Evolutionary conservation across 768 basidiomycete species (phyloP).

Genomic region (Trametes sanguinea): DNA sequence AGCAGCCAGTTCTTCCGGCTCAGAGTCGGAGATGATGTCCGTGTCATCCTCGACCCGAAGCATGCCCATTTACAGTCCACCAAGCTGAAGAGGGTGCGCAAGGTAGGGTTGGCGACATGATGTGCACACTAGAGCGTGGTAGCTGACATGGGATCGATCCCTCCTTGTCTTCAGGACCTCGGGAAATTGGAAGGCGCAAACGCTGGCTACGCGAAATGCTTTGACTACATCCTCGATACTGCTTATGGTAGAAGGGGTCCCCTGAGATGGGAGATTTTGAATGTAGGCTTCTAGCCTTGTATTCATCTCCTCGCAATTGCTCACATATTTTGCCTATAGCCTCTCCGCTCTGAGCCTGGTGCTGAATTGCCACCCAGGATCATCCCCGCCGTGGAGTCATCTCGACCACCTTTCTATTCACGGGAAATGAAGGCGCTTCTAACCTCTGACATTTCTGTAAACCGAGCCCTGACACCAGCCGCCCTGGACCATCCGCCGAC

Average conservation of each 20-base stretch:
- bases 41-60: slow-evolving; percentile 44
- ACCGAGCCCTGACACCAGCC: slow-evolving; percentile 44
- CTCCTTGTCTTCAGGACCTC: slow-evolving; percentile 45
- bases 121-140: not conserved
- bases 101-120: slow-evolving; percentile 39
- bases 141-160: not conserved
- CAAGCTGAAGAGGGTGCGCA: slow-evolving; percentile 52
- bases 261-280: slow-evolving; percentile 65
- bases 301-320: slow-evolving; percentile 2
- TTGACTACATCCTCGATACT: slow-evolving; percentile 59
- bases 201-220: slow-evolving; percentile 47
- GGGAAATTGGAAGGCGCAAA: slow-evolving; percentile 57
- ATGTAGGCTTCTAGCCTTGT: slow-evolving; percentile 43
- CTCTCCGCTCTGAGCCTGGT: slow-evolving; percentile 52
- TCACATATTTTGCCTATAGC: slow-evolving; percentile 40
- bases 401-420: slow-evolving; percentile 67
- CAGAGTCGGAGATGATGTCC: slow-evolving; percentile 59
- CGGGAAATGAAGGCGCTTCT: slow-evolving; percentile 63
- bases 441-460: slow-evolving; percentile 49
- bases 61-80: slow-evolving; percentile 33
- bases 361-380: slow-evolving; percentile 46
- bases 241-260: slow-evolving; percentile 80
- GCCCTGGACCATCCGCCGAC: slow-evolving; percentile 52
- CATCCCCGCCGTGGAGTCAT: slow-evolving; percentile 52
- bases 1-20: slow-evolving; percentile 65